Percentiles rank a stretch among this genome's conserved stretches.
phyloP scores from a whole-genome alignment of 306 rosid species.

The Trifolium pratense region DNA sequence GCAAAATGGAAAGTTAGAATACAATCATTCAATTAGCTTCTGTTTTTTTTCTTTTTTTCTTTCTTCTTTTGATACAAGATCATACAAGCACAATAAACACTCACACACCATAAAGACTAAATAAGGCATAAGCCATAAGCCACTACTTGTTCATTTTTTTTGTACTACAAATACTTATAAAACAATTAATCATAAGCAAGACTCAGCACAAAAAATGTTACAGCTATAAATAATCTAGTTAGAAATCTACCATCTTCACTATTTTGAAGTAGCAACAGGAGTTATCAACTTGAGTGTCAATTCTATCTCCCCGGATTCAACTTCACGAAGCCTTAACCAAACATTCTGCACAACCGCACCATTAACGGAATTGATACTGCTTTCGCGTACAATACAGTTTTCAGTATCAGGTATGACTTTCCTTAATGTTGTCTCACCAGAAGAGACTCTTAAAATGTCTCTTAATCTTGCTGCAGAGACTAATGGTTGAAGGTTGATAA shows the following conservation, averaged over 20 bases:
- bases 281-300: slow-evolving; percentile 68
- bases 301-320: slow-evolving; percentile 90
- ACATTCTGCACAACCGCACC: slow-evolving; percentile 84
- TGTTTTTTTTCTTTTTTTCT: not conserved
- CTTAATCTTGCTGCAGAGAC: slow-evolving; percentile 82
- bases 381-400: slow-evolving; percentile 83
- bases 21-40: slow-evolving; percentile 13
- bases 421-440: slow-evolving; percentile 73
- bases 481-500: slow-evolving; percentile 83
- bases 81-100: slow-evolving; percentile 30
- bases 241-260: slow-evolving; percentile 45
- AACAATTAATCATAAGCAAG: slow-evolving; percentile 35
- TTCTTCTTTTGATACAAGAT: slow-evolving; percentile 1
- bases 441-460: slow-evolving; percentile 62
- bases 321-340: slow-evolving; percentile 89
- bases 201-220: slow-evolving; percentile 35
- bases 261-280: slow-evolving; percentile 37
- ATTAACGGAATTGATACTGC: slow-evolving; percentile 73
- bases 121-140: slow-evolving; percentile 31
- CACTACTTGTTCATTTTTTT: slow-evolving; percentile 35
- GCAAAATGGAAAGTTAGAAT: slow-evolving; percentile 18
- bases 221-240: slow-evolving; percentile 47
- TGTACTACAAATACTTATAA: slow-evolving; percentile 9
- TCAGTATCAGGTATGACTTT: slow-evolving; percentile 77
- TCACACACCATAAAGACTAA: slow-evolving; percentile 33